phyloP scores from a whole-genome alignment of 2,329 filamentous ascomycete species.

The Chrysosporium keratinophilum region DNA sequence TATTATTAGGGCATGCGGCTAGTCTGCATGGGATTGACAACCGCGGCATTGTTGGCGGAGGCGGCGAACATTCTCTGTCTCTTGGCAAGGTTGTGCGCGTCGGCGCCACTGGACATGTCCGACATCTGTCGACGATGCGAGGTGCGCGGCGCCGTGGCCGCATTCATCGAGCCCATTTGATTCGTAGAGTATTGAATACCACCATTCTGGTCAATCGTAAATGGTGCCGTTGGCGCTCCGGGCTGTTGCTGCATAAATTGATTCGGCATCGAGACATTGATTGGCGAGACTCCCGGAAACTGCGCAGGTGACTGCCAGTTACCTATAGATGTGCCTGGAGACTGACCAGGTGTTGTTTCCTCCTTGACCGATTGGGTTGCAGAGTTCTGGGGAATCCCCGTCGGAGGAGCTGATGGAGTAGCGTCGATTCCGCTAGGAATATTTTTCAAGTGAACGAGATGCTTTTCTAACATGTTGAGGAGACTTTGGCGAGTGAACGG shows the following conservation, averaged over 20 bases:
- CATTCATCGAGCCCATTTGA: slow-evolving; percentile 19
- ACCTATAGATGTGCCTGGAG: slow-evolving; percentile 47
- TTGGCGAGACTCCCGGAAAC: slow-evolving; percentile 48
- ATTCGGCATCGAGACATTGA: slow-evolving; percentile 39
- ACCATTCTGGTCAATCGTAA: slow-evolving; percentile 16
- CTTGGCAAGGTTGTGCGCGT: slow-evolving; percentile 45
- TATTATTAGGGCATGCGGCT: slow-evolving; percentile 24
- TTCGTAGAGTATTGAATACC: slow-evolving; percentile 17
- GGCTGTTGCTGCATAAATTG: slow-evolving; percentile 28
- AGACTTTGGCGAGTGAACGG: slow-evolving; percentile 87
- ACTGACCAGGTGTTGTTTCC: slow-evolving; percentile 53
- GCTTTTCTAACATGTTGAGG: slow-evolving; percentile 75
- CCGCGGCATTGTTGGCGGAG: slow-evolving; percentile 28
- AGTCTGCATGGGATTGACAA: slow-evolving; percentile 42
- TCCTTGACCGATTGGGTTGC: slow-evolving; percentile 50
- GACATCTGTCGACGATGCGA: slow-evolving; percentile 49
- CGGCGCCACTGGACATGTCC: slow-evolving; percentile 47
- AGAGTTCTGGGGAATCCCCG: slow-evolving; percentile 42
- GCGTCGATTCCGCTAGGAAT: slow-evolving; percentile 48
- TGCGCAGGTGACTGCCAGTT: slow-evolving; percentile 56
- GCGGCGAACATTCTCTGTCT: slow-evolving; percentile 48
- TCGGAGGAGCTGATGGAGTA: slow-evolving; percentile 30
- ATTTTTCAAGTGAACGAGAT: slow-evolving; percentile 74
- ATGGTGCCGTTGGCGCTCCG: slow-evolving; percentile 1
- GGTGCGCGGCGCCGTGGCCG: slow-evolving; percentile 14